Evolutionary conservation across 2,329 filamentous ascomycete genomes (phyloP).

Genomic region (Aspergillus latus): DNA sequence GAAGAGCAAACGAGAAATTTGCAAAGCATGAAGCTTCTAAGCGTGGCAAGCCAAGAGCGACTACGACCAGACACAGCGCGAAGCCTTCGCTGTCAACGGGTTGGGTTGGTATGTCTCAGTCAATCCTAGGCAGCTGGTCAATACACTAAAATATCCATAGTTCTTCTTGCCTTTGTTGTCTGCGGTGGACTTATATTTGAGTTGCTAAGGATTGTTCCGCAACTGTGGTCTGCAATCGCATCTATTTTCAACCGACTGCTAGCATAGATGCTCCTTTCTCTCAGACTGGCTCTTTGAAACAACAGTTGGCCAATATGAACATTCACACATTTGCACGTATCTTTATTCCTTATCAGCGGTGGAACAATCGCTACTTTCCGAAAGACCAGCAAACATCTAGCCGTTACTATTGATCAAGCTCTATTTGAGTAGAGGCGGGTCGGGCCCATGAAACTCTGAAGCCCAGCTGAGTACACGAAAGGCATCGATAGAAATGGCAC

Average conservation of each 20-base stretch:
- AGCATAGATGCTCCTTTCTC: conserved; percentile 16
- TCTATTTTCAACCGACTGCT: conserved; percentile 29
- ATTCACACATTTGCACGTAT: neutral
- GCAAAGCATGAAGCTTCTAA: conserved; percentile 60
- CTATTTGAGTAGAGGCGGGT: neutral
- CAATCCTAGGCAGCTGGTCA: neutral
- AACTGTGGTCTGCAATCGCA: conserved; percentile 39
- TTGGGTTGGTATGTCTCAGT: conserved; percentile 59
- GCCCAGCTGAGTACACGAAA: neutral
- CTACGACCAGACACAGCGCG: conserved; percentile 50
- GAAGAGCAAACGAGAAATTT: conserved; percentile 62
- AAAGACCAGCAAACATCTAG: neutral
- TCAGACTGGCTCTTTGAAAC: neutral
- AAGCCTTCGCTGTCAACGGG: conserved; percentile 56
- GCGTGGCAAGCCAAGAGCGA: conserved; percentile 54
- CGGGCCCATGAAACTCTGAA: neutral
- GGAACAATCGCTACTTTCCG: neutral
- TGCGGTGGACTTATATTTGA: conserved; percentile 62
- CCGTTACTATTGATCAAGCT: neutral
- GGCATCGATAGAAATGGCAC: neutral
- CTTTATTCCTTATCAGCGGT: neutral
- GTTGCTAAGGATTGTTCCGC: conserved; percentile 48
- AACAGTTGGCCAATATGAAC: neutral
- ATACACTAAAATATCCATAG: conserved; percentile 38
- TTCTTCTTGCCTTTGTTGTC: conserved; percentile 62